Base-by-base conservation (phyloP, 768 basidiomycete species). In the Baorangia bicolor region DNA sequence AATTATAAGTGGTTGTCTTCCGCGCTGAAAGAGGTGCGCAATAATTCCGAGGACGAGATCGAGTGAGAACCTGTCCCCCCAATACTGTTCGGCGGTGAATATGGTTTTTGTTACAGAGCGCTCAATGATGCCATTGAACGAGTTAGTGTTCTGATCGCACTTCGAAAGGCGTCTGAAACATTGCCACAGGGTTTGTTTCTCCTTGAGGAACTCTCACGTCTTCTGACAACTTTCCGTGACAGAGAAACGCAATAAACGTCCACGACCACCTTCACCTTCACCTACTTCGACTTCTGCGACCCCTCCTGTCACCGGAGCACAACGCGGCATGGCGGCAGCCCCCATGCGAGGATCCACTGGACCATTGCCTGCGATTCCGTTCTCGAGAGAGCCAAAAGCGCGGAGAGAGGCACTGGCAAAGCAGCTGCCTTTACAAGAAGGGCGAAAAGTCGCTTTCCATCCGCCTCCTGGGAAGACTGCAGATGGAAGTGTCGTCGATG, bases 191-290 rank as follows among this genome's bases (percentile, higher is more conserved):
- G 87, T 88, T 72, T 64, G 8, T 30, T 30, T 20, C n/a, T 38
- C 5, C 38, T 21, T 31, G 27, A 28, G 7, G 11, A 33, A 12
- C 16, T 16, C 10, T 51, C 23, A 21, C 18, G 40, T 54, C 49
- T 60, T 46, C 49, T 48, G 39, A 57, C 35, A 13, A 23, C 18
- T 30, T 30, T 42, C 18, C 12, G 23, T 18, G 47, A 48, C 57
- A 83, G 89, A 91, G 58, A 92, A 92, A 71, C 82, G 92, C 40
- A 82, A 79, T 54, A 92, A 92, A 71, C 86, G 91, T 21, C 87
- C 85, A 18, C 76, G 88, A 58, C 83, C 78, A 3, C 79, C 82
- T 23, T 91, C 92, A 10, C 90, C 92, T 8, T 73, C 82, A 5
- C 78, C 79, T 16, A 77, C 82, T n/a, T 78, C 83, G 39, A 70